A percentile compares a stretch with the other conserved stretches of the same genome.
phyloP scores from a whole-genome alignment of 768 basidiomycete species.

The Russula earlei region DNA sequence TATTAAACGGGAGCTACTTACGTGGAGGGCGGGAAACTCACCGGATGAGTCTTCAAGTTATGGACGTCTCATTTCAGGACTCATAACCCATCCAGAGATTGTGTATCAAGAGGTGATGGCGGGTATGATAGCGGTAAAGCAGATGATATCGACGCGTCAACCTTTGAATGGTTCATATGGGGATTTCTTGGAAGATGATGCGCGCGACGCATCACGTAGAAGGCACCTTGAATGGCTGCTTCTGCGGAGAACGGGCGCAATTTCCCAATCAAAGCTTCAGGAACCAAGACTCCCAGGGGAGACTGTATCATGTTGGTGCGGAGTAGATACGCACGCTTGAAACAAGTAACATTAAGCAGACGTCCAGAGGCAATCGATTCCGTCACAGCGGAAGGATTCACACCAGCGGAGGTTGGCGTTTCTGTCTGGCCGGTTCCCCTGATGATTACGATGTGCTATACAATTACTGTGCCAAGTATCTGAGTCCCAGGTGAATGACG shows the following conservation, averaged over 20 bases:
- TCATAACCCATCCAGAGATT: too few relatives aligned
- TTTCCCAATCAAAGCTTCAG: background rate
- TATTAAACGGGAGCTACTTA: background rate
- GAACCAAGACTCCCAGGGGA: background rate
- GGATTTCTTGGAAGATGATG: background rate
- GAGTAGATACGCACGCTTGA: background rate
- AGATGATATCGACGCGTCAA: background rate
- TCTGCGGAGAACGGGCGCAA: background rate
- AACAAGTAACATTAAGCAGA: background rate
- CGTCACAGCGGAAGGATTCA: too few relatives aligned
- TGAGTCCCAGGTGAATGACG: background rate
- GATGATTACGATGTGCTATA: too few relatives aligned
- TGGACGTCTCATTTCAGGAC: too few relatives aligned
- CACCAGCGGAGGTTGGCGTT: too few relatives aligned
- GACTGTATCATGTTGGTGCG: background rate
- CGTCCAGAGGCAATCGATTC: background rate
- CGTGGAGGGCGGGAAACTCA: background rate
- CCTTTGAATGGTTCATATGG: background rate
- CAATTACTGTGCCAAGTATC: too few relatives aligned
- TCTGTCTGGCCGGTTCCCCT: too few relatives aligned
- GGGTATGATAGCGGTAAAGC: background rate
- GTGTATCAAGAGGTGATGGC: background rate
- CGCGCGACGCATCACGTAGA: background rate
- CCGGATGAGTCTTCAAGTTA: too few relatives aligned
- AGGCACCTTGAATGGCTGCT: too few relatives aligned